Evolutionary conservation across 2,329 filamentous ascomycete genomes (phyloP).

Genomic region (Thielaviopsis musarum): DNA sequence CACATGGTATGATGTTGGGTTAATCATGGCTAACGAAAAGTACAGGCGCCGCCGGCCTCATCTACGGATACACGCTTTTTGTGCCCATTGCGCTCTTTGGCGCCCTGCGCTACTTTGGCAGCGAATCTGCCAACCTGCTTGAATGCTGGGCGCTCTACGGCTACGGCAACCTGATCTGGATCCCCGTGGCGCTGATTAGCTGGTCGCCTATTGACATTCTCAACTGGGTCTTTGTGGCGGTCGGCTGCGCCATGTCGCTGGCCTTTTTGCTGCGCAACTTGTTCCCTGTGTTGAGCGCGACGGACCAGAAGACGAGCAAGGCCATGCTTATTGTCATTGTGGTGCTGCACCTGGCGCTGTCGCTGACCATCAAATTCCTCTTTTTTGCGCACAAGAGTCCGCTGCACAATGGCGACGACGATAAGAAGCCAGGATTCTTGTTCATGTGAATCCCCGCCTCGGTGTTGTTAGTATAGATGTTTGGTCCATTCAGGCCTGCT

Average conservation of each 20-base stretch:
- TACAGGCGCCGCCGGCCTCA: conserved; percentile 64
- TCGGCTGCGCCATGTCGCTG: conserved; percentile 71
- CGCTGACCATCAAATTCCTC: conserved; percentile 86
- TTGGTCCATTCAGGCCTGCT: too few relatives aligned
- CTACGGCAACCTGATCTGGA: conserved; percentile 94
- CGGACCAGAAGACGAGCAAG: conserved; percentile 83
- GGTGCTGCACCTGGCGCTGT: conserved; percentile 70
- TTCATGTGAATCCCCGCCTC: neutral
- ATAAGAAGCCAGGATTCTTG: neutral
- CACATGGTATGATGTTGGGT: neutral
- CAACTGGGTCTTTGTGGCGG: conserved; percentile 84
- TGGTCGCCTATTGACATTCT: conserved; percentile 75
- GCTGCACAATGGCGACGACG: conserved; percentile 1
- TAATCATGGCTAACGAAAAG: too few relatives aligned
- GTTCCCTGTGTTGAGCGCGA: conserved; percentile 82
- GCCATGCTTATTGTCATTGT: conserved; percentile 71
- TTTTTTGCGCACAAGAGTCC: conserved; percentile 80
- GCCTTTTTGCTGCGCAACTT: conserved; percentile 73
- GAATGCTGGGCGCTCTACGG: conserved; percentile 95
- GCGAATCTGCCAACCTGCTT: conserved; percentile 78
- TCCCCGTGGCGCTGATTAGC: conserved; percentile 78
- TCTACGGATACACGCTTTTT: conserved; percentile 88
- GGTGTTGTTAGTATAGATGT: too few relatives aligned
- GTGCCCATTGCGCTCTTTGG: conserved; percentile 77
- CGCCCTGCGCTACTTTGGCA: conserved; percentile 86